Conservation (phyloP, 2,329 filamentous ascomycete species). For the Trichoderma polysporum region DNA sequence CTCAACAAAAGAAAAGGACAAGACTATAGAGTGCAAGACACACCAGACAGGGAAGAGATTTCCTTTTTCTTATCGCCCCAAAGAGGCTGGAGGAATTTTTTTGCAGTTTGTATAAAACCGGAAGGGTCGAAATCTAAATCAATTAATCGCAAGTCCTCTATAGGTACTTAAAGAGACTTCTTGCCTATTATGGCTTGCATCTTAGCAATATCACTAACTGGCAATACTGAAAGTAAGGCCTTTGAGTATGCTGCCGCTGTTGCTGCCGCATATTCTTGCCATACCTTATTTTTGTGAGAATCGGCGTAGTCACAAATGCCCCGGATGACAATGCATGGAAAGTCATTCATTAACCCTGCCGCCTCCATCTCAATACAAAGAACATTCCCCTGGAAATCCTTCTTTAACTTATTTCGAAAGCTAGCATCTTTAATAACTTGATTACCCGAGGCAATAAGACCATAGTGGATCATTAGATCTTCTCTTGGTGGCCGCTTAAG, state of each 20-base stretch:
- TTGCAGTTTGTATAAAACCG: too few relatives aligned
- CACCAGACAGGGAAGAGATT: too few relatives aligned
- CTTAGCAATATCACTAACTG: background rate
- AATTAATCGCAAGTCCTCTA: too few relatives aligned
- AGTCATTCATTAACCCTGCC: slow-evolving; percentile 28
- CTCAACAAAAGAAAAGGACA: too few relatives aligned
- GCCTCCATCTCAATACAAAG: slow-evolving; percentile 35
- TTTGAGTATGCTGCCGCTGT: slow-evolving; percentile 34
- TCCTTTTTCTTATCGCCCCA: too few relatives aligned
- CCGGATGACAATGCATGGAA: slow-evolving; percentile 39
- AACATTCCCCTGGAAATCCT: slow-evolving; percentile 4
- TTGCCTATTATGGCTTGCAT: background rate
- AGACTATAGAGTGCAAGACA: too few relatives aligned
- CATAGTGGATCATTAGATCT: slow-evolving; percentile 22
- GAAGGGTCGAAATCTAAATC: too few relatives aligned
- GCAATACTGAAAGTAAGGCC: slow-evolving; percentile 15
- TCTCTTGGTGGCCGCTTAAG: background rate
- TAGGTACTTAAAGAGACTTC: too few relatives aligned
- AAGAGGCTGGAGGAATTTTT: too few relatives aligned
- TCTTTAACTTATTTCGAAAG: slow-evolving; percentile 32
- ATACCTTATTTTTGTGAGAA: slow-evolving; percentile 39
- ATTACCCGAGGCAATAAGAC: slow-evolving; percentile 34
- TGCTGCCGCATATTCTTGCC: slow-evolving; percentile 38
- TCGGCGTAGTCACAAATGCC: slow-evolving; percentile 44
- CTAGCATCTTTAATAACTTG: slow-evolving; percentile 37